Base-by-base conservation (phyloP, 2,329 filamentous ascomycete genomes). In the Sporothrix humicola region DNA sequence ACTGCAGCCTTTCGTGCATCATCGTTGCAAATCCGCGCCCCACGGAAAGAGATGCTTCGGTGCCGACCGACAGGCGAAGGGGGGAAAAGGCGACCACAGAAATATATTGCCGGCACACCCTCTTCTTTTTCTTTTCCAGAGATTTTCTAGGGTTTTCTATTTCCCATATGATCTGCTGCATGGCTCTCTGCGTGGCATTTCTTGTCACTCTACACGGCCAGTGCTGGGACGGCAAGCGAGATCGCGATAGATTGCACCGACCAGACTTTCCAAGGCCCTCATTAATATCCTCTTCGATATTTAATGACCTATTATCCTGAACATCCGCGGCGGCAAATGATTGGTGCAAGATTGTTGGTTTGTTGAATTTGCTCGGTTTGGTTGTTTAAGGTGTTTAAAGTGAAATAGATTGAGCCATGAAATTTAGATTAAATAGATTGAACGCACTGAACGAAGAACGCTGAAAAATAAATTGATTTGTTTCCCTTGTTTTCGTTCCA, bases 101-200 rank as follows among this genome's bases (percentile, higher is more conserved):
- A 26, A 42, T 54, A 54, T 44, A 66, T 48, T 50, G 23, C 42
- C 50, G 10, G 20, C 31, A 68, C 59, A 72, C 61, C 17, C 59
- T 23, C 69, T 71, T 48, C 20, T 5, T 2, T 37, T 37, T 37
- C 31, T 37, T 37, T 37, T 37, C 31, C 31, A 42, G 46, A 20
- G 65, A 23, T 23, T 56, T 56, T 56, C 52, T 26, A 54, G 37
- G 37, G n/a, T n/a, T 44, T 63, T 63, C 59, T 44, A 37, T 69
- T 69, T 31, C 48, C 65, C 42, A 54, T 54, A 63, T 65, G 70
- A 71, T 71, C 69, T 71, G 69, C 69, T 63, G 42, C 63, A 52
- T 37, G 63, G 63, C 12, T 44, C 5, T 66, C 15, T 26, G 13
- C 9, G n/a, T 20, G 31, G 31, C 31, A 37, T 37, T 37, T 37